Base-by-base conservation (phyloP, 768 basidiomycete species). In the Amanita muscaria region DNA sequence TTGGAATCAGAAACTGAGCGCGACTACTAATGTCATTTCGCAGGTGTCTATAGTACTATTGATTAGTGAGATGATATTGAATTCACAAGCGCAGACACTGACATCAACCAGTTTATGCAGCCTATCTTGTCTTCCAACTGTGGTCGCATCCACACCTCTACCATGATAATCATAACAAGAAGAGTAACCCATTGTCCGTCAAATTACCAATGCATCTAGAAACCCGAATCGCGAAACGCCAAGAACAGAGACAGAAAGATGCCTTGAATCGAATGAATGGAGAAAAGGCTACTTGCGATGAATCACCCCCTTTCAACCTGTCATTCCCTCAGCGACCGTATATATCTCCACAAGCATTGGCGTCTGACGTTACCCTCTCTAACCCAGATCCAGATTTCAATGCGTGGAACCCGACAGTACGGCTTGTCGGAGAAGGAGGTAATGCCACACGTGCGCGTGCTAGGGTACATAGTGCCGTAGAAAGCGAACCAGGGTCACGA, bases 101-200 rank as follows among this genome's bases (percentile, higher is more conserved):
- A 42, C 41, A 21, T 24, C 15, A n/a, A 9, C 48, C 40, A 88
- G 85, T 88, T 48, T 91, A 92, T 54, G 57, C 60, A 14, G 63
- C 65, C 15, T 88, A 86, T 53, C 72, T 91, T 14, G 60, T 84
- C 49, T 90, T 90, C 63, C 88, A 89, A 58, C 65, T 88, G 3
- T 83, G 70, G 65, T 88, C 87, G 0, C 88, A 91, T 58, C 75
- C 79, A 3, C 66, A 78, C 51, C 68, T 91, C 12, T 91, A 86
- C 51, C 64, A 62, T 47, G 74, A 80, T 43, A 49, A 58, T 10
- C 62, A 67, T 49, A 66, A 64, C 39, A 62, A 64, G 42, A 71
- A 71, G 49, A 76, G 72, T 44, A 55, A 60, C 30, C 64, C 54
- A 12, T 63, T 72, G 16, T 66, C 58, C 42, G 51, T 51, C 42